Evolutionary conservation across 2,329 filamentous ascomycete genomes (phyloP).

Genomic region (Epichloe baconii): DNA sequence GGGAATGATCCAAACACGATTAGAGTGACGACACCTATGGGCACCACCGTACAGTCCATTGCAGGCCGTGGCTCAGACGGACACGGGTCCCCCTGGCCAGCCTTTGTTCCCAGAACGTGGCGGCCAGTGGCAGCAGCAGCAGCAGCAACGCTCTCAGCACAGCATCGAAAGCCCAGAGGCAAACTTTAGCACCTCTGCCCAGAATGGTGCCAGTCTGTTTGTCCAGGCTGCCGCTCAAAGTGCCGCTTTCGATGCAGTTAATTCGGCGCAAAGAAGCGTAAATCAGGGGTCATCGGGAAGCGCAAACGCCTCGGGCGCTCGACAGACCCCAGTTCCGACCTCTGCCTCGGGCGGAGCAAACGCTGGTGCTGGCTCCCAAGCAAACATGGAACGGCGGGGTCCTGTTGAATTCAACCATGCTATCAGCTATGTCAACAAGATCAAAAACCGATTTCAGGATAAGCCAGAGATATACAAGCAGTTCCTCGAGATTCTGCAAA

Average conservation of each 20-base stretch:
- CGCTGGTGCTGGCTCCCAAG: constrained; percentile 44
- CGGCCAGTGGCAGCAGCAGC: constrained; percentile 41
- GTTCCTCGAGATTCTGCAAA: constrained; percentile 94
- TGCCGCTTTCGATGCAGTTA: constrained; percentile 19
- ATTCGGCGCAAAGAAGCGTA: constrained; percentile 19
- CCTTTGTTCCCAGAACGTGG: constrained; percentile 34
- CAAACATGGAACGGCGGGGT: constrained; percentile 68
- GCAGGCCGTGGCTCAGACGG: constrained; percentile 37
- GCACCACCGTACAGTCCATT: constrained; percentile 90
- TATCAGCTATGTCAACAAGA: constrained; percentile 99
- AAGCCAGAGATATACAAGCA: constrained; percentile 99
- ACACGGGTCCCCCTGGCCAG: constrained; percentile 22
- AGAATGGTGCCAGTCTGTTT: constrained; percentile 36
- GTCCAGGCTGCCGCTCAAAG: constrained; percentile 27
- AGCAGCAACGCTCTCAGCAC: constrained; percentile 39
- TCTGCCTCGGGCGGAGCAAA: constrained; percentile 46
- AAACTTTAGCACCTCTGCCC: constrained; percentile 44
- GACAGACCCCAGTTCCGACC: constrained; percentile 44
- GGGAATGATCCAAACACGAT: constrained; percentile 94
- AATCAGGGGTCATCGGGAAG: constrained; percentile 23
- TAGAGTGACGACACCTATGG: constrained; percentile 90
- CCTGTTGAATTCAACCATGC: constrained; percentile 99
- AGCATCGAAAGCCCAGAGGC: constrained; percentile 51
- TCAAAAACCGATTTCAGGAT: constrained; percentile 97
- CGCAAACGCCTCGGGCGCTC: constrained; percentile 36